phyloP scores from a whole-genome alignment of 192 early-diverging fungal genomes.

The Entrophospora sp. region DNA sequence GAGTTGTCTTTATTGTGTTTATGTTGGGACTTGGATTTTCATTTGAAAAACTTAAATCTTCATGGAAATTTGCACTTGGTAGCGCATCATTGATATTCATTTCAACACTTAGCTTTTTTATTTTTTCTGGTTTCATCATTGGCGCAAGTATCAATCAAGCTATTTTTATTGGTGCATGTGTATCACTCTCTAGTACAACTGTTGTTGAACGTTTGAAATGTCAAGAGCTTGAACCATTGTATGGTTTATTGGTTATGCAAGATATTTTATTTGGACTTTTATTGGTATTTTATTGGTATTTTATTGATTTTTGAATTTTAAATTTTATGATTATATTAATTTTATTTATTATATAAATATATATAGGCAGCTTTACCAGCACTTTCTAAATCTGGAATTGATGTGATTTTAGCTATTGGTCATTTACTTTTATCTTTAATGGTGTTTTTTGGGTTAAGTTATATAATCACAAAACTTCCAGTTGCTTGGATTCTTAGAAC shows the following conservation, averaged over 20 bases:
- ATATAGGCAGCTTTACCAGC: constrained; percentile 32
- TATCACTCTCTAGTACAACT: constrained; percentile 44
- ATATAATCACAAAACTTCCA: no score
- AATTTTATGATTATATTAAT: no score
- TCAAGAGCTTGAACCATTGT: constrained; percentile 41
- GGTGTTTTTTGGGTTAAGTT: no score
- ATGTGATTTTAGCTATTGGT: constrained; percentile 27
- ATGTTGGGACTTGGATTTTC: constrained; percentile 51
- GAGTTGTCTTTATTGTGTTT: constrained; percentile 50
- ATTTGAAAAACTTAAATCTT: constrained; percentile 39
- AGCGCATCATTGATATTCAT: constrained; percentile 37
- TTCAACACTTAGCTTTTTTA: constrained; percentile 29
- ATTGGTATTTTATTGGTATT: constrained; percentile 34
- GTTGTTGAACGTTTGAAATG: constrained; percentile 39
- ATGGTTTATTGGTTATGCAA: constrained; percentile 49
- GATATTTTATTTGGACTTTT: constrained; percentile 46
- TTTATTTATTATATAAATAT: background rate
- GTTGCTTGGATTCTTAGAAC: no score
- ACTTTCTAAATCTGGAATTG: constrained; percentile 30
- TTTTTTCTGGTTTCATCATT: constrained; percentile 29
- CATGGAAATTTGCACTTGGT: constrained; percentile 39
- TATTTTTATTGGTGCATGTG: constrained; percentile 39
- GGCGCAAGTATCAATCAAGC: constrained; percentile 31
- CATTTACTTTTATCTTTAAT: constrained; percentile 25
- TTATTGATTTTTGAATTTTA: background rate